Evolutionary conservation across 148 eudicot species (phyloP), one percentile per base, ranked within the genome.

Genomic region (Fagopyrum esculentum): DNA sequence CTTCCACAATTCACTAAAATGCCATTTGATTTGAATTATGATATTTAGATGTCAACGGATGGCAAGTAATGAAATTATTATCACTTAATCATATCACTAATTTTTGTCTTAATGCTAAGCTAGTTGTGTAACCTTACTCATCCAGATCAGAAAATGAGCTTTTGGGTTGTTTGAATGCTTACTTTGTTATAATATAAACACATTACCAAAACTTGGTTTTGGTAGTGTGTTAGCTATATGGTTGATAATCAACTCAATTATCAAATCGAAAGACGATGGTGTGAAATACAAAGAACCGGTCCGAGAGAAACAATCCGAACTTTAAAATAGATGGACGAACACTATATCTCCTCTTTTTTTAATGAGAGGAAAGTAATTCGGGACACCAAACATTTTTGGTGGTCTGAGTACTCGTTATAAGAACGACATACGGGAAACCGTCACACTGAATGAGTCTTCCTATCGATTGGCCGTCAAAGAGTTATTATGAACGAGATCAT

Each of bases 71-170:
- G 19, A 5, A 47, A 66, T 66, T 15, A 66, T 66, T 66, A 66
- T 5, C 45, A 43, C 45, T 43, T 66, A 66, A 66, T 66, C 47
- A 40, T 66, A 66, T 43, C 46, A 66, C n/a, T 66, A 17, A 16
- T 64, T 66, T 66, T 66, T 66, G 71, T 66, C 71, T 66, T 66
- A 13, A 64, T 64, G 71, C 47, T 40, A 66, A 40, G 19, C 43
- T 66, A 46, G 71, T 66, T 66, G 71, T 61, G 69, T 4, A 10
- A 6, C 69, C 44, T 15, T 61, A 29, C 30, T 61, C 26, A 61
- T 15, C 16, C 69, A 63, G 45, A 63, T 63, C 43, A 60, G 68
- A 26, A 26, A 60, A 60, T 5, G 30, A 17, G 44, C 68, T 8
- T 56, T 17, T n/a, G 19, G 61, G 26, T n/a, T 57, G 63, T 63